These are phyloP conservation scores for Monosporascus sp. DNA, from an alignment of 2,329 filamentous ascomycete species.

Conservation along the genomic window DNA sequence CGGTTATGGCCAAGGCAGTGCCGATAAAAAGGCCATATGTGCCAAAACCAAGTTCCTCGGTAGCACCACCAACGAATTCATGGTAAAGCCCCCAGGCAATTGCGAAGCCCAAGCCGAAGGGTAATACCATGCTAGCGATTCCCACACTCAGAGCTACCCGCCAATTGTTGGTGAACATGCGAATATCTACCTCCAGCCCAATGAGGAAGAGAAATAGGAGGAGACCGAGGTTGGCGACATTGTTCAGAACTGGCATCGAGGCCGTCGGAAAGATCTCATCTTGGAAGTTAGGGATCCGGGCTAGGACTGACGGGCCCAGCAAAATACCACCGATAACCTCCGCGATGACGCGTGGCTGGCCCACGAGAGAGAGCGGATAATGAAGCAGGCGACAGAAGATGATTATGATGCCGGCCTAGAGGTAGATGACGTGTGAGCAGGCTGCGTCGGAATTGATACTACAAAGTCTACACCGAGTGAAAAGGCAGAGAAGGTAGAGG, in stretches of 20 bases:
- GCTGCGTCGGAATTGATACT: background rate
- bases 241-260: conserved; percentile 61
- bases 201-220: conserved; percentile 72
- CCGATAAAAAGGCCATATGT: conserved; percentile 70
- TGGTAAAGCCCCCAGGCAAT: conserved; percentile 68
- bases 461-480: background rate
- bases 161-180: conserved; percentile 66
- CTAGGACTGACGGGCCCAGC: conserved; percentile 69
- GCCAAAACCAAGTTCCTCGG: conserved; percentile 29
- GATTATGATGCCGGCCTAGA: conserved; percentile 64
- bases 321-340: conserved; percentile 73
- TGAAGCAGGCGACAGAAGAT: conserved; percentile 68
- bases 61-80: conserved; percentile 43
- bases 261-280: conserved; percentile 60
- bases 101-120: conserved; percentile 65
- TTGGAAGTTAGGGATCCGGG: conserved; percentile 65
- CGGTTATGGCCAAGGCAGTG: conserved; percentile 89
- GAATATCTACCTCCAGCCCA: conserved; percentile 68
- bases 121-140: conserved; percentile 63
- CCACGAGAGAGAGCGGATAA: conserved; percentile 64
- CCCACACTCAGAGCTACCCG: conserved; percentile 63
- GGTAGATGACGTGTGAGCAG: conserved; percentile 4
- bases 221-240: conserved; percentile 68
- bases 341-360: conserved; percentile 71
- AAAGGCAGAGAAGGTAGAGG: background rate